Evolutionary conservation across 2,329 filamentous ascomycete genomes (phyloP), one percentile per base, ranked within the genome.

Genomic region (Knufia petricola): DNA sequence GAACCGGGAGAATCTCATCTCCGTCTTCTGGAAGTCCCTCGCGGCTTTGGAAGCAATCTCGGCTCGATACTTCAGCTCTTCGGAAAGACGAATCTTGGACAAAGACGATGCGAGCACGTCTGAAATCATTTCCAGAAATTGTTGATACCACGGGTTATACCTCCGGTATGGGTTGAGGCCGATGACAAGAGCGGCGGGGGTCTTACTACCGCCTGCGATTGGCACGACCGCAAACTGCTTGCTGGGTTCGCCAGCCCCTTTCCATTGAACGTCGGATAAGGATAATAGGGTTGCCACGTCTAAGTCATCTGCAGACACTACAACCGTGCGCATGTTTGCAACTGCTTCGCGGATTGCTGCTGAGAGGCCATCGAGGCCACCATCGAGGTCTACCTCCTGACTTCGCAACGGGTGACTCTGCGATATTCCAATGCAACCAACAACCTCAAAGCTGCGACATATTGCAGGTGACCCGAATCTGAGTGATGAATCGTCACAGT

Each of bases 401-500:
- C 24, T 32, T 41, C 21, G 20, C 26, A 48, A 13, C 17, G 19
- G 40, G 26, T 48, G 37, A 15, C 24, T 12, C 3, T 15, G 12
- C 19, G 46, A 24, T 21, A 42, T 37, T 12, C 21, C 46, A 13
- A 48, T 31, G 17, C 37, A 32, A 9, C 46, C 46, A 6, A 41
- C 38, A 21, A 48, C 37, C 9, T 42, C 7, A 28, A 17, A 31
- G 31, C 32, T 38, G 20, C 44, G 19, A 28, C 20, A 17, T 30
- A 15, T 9, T n/a, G 13, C n/a, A n/a, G 15, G 19, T 17, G 15
- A 8, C 12, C 3, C 12, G 7, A 3, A 21, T 13, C 7, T 30
- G 23, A 19, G 44, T 7, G 31, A 19, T 2, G 7, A 23, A 32
- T 88, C 63, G n/a, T 75, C 68, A 1, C 70, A 73, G 53, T 77